phyloP scores from a whole-genome alignment of 2,329 filamentous ascomycete genomes.

The Escovopsis weberi region DNA sequence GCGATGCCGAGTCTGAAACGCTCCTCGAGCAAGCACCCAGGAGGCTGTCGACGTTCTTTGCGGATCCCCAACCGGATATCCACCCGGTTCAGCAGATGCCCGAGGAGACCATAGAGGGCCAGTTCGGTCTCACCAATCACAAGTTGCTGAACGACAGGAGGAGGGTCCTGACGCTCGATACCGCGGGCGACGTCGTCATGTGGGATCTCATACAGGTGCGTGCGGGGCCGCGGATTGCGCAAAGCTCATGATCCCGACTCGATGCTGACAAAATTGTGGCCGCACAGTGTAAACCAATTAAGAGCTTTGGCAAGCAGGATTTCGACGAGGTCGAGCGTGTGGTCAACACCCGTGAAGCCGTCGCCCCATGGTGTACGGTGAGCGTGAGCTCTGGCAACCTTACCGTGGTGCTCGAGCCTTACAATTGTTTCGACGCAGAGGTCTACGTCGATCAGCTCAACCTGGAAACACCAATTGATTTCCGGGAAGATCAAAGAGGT shows the following conservation, averaged over 20 bases:
- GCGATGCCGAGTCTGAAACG: conserved; percentile 41
- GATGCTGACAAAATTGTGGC: no score
- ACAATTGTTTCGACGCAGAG: conserved; percentile 94
- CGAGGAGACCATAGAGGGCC: conserved; percentile 79
- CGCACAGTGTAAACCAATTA: conserved; percentile 62
- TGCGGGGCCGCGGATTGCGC: background rate
- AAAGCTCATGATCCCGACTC: no score
- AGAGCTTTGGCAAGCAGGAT: conserved; percentile 88
- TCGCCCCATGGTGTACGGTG: conserved; percentile 92
- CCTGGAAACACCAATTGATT: conserved; percentile 59
- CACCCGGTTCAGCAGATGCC: conserved; percentile 54
- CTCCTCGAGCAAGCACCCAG: conserved; percentile 29
- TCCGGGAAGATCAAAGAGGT: conserved; percentile 89
- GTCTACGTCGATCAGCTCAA: conserved; percentile 87
- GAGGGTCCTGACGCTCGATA: conserved; percentile 81
- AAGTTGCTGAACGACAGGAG: conserved; percentile 81
- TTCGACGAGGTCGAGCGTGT: conserved; percentile 81
- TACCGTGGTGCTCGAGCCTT: conserved; percentile 81
- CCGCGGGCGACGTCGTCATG: conserved; percentile 82
- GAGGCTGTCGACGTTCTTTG: conserved; percentile 18
- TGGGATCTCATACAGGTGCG: conserved; percentile 83
- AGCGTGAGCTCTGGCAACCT: conserved; percentile 86
- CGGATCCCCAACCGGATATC: conserved; percentile 19
- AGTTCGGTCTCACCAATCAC: conserved; percentile 90
- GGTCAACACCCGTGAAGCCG: conserved; percentile 76